A percentile compares a stretch with the other conserved stretches of the same genome.
These are phyloP conservation scores for Alternaria gaisen DNA, from an alignment of 2,329 filamentous ascomycete genomes.

Conservation along the genomic window DNA sequence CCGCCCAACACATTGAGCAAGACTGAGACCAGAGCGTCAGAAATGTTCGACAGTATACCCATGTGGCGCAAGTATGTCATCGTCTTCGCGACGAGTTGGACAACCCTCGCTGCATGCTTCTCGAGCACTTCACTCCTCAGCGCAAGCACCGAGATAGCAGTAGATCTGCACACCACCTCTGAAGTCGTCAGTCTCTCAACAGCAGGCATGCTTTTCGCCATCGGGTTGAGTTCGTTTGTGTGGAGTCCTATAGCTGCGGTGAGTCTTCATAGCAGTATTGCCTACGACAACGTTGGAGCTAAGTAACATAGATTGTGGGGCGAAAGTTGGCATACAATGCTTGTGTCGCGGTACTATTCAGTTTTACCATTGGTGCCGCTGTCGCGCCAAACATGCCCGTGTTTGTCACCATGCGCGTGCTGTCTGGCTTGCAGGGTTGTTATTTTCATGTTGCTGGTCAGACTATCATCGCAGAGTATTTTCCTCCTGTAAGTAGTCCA, in stretches of 20 bases:
- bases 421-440: not conserved
- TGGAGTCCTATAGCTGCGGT: not conserved
- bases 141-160: not conserved
- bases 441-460: not conserved
- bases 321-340: not conserved
- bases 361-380: not conserved
- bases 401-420: not conserved
- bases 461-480: not conserved
- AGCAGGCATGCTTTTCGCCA: not conserved
- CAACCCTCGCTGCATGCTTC: not conserved
- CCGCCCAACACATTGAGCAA: not conserved
- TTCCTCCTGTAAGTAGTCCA: not conserved
- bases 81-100: not conserved
- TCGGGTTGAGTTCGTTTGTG: not conserved
- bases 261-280: not conserved
- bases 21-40: not conserved
- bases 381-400: not conserved
- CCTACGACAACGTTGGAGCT: not conserved
- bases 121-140: not conserved
- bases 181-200: not conserved
- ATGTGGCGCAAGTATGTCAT: not conserved
- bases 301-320: not conserved
- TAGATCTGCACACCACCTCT: not conserved
- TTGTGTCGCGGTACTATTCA: not conserved
- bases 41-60: not conserved